Evolutionary conservation across 176 grass and related monocot genomes (phyloP).

Genomic region (Eremochloa ophiuroides): DNA sequence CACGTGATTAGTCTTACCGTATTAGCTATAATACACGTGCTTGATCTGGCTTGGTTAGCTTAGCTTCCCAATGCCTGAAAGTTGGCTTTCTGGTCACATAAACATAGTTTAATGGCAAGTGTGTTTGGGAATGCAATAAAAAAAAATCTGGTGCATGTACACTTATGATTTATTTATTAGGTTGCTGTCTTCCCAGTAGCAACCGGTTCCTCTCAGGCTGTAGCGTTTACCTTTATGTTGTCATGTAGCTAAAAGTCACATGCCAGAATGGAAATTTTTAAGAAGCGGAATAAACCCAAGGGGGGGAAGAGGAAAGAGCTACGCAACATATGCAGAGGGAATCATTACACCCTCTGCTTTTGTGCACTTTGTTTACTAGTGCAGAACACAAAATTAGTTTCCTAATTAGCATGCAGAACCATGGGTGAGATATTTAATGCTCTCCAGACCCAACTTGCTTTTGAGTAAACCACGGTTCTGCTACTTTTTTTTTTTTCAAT

Average conservation of each 20-base stretch:
- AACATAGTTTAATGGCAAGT: slow-evolving; percentile 27
- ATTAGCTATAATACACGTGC: slow-evolving; percentile 25
- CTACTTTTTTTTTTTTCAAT: slow-evolving; percentile 4
- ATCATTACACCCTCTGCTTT: slow-evolving; percentile 19
- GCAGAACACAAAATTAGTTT: slow-evolving; percentile 2
- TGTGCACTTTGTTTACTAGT: slow-evolving; percentile 20
- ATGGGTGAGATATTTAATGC: too few species aligned
- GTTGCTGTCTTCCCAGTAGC: slow-evolving; percentile 23
- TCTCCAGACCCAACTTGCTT: not conserved
- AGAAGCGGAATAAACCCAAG: slow-evolving; percentile 4
- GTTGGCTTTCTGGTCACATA: not conserved
- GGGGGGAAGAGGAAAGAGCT: not conserved
- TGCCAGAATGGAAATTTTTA: slow-evolving; percentile 20
- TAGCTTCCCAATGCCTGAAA: slow-evolving; percentile 13
- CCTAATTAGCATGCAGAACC: slow-evolving; percentile 22
- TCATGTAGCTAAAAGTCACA: slow-evolving; percentile 36
- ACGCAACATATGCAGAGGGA: slow-evolving; percentile 5
- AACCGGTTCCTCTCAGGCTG: slow-evolving; percentile 20
- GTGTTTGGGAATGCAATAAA: slow-evolving; percentile 2
- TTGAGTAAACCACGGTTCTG: not conserved
- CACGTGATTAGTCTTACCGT: not conserved
- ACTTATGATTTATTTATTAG: slow-evolving; percentile 27
- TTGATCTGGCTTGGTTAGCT: slow-evolving; percentile 14
- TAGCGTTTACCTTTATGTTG: slow-evolving; percentile 36
- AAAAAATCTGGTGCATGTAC: slow-evolving; percentile 4